These are phyloP conservation scores for Solanum piurae DNA, from an alignment of 257 asterid species.

Conservation along the genomic window DNA sequence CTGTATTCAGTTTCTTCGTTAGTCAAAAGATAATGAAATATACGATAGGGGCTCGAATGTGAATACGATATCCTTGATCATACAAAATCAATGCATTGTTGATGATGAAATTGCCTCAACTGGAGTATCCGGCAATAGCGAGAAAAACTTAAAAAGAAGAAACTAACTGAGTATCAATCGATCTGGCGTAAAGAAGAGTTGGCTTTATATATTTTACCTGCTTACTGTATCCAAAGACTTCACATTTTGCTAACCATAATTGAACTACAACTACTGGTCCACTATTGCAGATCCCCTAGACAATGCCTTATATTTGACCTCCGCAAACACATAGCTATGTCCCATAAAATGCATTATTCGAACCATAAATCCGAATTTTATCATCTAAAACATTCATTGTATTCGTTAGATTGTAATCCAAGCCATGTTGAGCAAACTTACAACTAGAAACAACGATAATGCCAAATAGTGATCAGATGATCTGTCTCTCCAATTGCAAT, in stretches of 20 bases:
- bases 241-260: neutral
- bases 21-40: neutral
- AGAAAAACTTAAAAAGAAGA: neutral
- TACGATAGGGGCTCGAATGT: neutral
- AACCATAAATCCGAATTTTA: neutral
- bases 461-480: neutral
- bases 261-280: neutral
- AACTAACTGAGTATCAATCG: neutral
- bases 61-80: neutral
- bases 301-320: neutral
- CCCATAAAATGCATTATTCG: neutral
- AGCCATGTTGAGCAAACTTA: neutral
- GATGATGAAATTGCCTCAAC: neutral
- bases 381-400: neutral
- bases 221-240: neutral
- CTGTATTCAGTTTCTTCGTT: conserved; percentile 18
- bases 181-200: neutral
- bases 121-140: neutral
- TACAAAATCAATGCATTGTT: neutral
- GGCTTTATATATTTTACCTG: neutral
- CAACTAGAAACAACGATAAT: neutral
- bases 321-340: neutral
- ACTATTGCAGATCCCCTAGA: neutral
- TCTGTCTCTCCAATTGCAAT: neutral
- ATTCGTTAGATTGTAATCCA: neutral